These are phyloP conservation scores for Achlya hypogyna DNA, from an alignment of 352 stramenopile genomes.

Conservation along the genomic window DNA sequence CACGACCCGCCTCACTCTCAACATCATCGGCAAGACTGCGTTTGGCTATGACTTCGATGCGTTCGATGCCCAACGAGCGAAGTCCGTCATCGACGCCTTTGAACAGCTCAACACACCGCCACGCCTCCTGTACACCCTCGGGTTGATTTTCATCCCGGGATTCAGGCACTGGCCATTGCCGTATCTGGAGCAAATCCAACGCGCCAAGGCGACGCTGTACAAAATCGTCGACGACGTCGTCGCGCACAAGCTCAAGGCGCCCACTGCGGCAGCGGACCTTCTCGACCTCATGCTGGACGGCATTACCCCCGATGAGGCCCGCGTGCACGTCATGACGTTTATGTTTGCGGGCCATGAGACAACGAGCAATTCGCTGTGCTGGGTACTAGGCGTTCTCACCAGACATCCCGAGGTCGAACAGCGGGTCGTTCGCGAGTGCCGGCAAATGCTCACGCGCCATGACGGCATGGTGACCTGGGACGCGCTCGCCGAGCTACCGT, in stretches of 20 bases:
- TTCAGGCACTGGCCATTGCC: conserved; percentile 4
- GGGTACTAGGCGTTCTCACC: neutral
- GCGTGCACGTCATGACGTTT: conserved; percentile 13
- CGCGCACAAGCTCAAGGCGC: neutral
- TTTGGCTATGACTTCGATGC: conserved; percentile 10
- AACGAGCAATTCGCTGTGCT: conserved; percentile 1
- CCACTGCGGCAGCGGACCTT: neutral
- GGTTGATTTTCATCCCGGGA: neutral
- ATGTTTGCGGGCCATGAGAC: conserved; percentile 19
- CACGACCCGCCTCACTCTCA: conserved; percentile 3
- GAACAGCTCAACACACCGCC: neutral
- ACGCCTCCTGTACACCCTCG: neutral
- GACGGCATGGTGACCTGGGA: neutral
- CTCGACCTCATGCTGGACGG: conserved; percentile 10
- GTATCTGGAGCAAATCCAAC: neutral
- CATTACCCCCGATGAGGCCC: neutral
- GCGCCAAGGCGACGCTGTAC: neutral
- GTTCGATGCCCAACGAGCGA: neutral
- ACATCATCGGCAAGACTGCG: conserved; percentile 12
- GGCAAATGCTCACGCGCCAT: neutral
- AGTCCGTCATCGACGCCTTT: neutral
- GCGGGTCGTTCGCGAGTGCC: neutral
- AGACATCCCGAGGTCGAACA: neutral
- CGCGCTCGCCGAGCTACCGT: neutral
- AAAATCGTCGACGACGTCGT: conserved; percentile 2